These are phyloP conservation scores for Tripterygium wilfordii DNA, from an alignment of 177 flowering plant genomes.

Conservation along the genomic window DNA sequence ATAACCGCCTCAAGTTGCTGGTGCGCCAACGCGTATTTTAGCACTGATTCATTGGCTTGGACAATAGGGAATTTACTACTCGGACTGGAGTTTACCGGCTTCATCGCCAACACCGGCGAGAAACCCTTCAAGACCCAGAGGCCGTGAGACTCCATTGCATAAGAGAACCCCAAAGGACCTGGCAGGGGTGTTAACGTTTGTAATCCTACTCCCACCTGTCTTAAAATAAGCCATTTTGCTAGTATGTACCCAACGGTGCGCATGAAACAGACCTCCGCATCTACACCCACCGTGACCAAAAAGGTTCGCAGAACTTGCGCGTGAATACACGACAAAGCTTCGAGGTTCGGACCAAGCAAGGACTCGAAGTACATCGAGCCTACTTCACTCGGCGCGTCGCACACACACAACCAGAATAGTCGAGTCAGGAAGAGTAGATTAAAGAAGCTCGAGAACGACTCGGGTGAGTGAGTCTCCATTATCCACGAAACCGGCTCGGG, in stretches of 20 bases:
- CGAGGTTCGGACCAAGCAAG: constrained; percentile 43
- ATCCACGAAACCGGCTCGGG: constrained; percentile 56
- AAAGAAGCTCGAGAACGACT: constrained; percentile 67
- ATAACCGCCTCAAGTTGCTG: constrained; percentile 76
- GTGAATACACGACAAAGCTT: constrained; percentile 28
- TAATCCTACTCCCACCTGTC: constrained; percentile 44
- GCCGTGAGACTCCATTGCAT: constrained; percentile 64
- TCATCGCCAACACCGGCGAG: constrained; percentile 58
- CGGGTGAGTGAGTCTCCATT: constrained; percentile 59
- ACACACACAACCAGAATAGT: constrained; percentile 76
- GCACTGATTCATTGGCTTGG: constrained; percentile 52
- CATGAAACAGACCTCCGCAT: constrained; percentile 68
- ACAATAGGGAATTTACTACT: constrained; percentile 17
- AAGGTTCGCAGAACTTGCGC: constrained; percentile 45
- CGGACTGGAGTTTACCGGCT: constrained; percentile 13
- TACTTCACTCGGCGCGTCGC: constrained; percentile 63
- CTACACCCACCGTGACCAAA: constrained; percentile 53
- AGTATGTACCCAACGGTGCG: constrained; percentile 73
- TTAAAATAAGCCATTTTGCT: constrained; percentile 58
- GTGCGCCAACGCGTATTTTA: constrained; percentile 74
- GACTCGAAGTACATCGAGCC: constrained; percentile 63
- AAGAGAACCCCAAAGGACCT: constrained; percentile 37
- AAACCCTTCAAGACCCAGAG: constrained; percentile 70
- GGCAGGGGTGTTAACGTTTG: constrained; percentile 21
- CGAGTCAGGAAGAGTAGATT: constrained; percentile 58